These are phyloP conservation scores for Dryadomyces quercus-mongolicae DNA, from an alignment of 2,329 filamentous ascomycete genomes.

Conservation along the genomic window DNA sequence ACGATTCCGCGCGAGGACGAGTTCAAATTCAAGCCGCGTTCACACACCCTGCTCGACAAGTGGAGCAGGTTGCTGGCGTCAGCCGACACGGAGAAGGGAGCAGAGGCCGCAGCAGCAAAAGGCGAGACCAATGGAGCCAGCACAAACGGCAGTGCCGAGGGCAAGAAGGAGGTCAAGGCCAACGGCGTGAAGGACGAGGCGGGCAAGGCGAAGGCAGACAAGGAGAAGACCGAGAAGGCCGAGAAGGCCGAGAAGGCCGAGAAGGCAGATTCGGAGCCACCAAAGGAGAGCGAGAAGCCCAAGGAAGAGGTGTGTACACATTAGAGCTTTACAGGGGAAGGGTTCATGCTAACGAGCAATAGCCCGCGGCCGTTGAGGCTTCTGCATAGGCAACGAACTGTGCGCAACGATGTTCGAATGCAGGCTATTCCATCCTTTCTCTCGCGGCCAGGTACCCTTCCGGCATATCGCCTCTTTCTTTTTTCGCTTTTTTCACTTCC, in stretches of 20 bases:
- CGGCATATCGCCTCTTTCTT: neutral
- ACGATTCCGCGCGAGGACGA: conserved; percentile 81
- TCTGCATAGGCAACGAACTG: conserved; percentile 3
- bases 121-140: conserved; percentile 18
- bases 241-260: conserved; percentile 7
- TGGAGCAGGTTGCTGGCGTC: conserved; percentile 73
- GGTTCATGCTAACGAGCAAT: neutral
- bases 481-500: too few relatives aligned
- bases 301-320: conserved; percentile 8
- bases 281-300: conserved; percentile 11
- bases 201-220: conserved; percentile 21
- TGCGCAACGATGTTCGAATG: neutral
- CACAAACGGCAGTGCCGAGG: conserved; percentile 13
- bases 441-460: neutral
- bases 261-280: neutral
- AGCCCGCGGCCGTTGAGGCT: conserved; percentile 10
- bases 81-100: conserved; percentile 16
- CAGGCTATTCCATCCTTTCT: conserved; percentile 1
- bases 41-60: conserved; percentile 64
- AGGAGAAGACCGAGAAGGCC: conserved; percentile 13
- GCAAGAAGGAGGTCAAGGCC: conserved; percentile 18
- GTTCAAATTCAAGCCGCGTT: conserved; percentile 78
- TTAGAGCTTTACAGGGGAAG: neutral
- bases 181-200: conserved; percentile 24
- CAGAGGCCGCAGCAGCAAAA: conserved; percentile 23